phyloP scores from a whole-genome alignment of 2,329 filamentous ascomycete species.

The Thelonectria olida region DNA sequence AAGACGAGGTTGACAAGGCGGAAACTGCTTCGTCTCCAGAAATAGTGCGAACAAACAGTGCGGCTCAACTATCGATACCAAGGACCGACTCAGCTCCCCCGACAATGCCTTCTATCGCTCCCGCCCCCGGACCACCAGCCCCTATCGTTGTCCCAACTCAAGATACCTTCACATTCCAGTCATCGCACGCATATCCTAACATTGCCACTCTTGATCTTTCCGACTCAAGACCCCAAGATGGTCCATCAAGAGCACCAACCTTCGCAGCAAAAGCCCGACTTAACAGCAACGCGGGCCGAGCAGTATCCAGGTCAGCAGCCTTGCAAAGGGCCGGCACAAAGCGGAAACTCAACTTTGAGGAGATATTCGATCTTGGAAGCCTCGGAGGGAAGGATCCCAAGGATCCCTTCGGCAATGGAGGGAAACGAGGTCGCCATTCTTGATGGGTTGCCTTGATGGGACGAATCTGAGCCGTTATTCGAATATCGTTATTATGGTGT shows the following conservation, averaged over 20 bases:
- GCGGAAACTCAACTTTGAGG: slow-evolving; percentile 75
- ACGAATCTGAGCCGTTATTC: slow-evolving; percentile 9
- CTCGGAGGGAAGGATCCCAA: slow-evolving; percentile 72
- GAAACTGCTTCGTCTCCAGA: slow-evolving; percentile 69
- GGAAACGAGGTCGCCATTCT: slow-evolving; percentile 61
- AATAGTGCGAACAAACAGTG: slow-evolving; percentile 57
- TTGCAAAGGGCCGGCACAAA: slow-evolving; percentile 76
- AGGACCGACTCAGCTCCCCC: slow-evolving; percentile 39
- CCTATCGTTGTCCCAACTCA: slow-evolving; percentile 63
- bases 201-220: slow-evolving; percentile 69
- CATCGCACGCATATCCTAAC: slow-evolving; percentile 68
- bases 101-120: slow-evolving; percentile 34
- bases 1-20: slow-evolving; percentile 73
- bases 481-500: slow-evolving; percentile 31
- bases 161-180: slow-evolving; percentile 76
- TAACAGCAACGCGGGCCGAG: slow-evolving; percentile 34
- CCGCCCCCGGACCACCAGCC: slow-evolving; percentile 39
- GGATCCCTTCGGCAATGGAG: slow-evolving; percentile 61
- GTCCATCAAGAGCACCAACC: slow-evolving; percentile 38
- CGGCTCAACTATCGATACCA: slow-evolving; percentile 45
- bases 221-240: slow-evolving; percentile 57
- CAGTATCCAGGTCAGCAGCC: slow-evolving; percentile 40
- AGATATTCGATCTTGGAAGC: slow-evolving; percentile 75
- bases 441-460: slow-evolving; percentile 31
- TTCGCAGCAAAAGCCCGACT: slow-evolving; percentile 43